These are phyloP conservation scores for Filosporella fistucella DNA, from an alignment of 495 filamentous ascomycete species.

Conservation along the genomic window DNA sequence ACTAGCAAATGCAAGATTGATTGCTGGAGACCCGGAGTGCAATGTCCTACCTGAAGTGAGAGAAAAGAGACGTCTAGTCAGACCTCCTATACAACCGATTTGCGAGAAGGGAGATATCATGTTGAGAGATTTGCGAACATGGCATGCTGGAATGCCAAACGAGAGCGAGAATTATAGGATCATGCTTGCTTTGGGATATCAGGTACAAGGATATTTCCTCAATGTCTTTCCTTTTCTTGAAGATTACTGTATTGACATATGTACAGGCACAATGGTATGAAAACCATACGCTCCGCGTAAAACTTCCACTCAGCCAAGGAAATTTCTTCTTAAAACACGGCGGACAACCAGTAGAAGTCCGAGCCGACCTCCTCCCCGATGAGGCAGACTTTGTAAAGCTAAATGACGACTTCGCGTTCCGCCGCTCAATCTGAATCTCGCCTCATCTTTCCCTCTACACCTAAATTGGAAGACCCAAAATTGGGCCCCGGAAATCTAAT, in stretches of 20 bases:
- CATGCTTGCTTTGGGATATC: constrained; percentile 37
- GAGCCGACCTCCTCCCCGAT: constrained; percentile 20
- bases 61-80: constrained; percentile 26
- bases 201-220: constrained; percentile 15
- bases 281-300: constrained; percentile 21
- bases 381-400: constrained; percentile 17
- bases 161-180: constrained; percentile 34
- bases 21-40: constrained; percentile 20
- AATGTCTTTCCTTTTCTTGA: not conserved
- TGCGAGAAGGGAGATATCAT: constrained; percentile 36
- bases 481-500: no score
- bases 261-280: constrained; percentile 22
- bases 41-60: constrained; percentile 22
- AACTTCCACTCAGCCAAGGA: constrained; percentile 19
- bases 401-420: constrained; percentile 22
- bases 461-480: no score
- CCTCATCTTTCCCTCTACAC: no score
- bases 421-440: constrained; percentile 4
- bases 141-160: constrained; percentile 43
- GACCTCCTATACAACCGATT: constrained; percentile 32
- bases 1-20: constrained; percentile 22
- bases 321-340: constrained; percentile 25
- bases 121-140: constrained; percentile 36
- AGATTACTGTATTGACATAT: not conserved
- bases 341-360: constrained; percentile 19